Evolutionary conservation across 2,329 filamentous ascomycete genomes (phyloP), one percentile per base, ranked within the genome.

Genomic region (Pseudogymnoascus sp.): DNA sequence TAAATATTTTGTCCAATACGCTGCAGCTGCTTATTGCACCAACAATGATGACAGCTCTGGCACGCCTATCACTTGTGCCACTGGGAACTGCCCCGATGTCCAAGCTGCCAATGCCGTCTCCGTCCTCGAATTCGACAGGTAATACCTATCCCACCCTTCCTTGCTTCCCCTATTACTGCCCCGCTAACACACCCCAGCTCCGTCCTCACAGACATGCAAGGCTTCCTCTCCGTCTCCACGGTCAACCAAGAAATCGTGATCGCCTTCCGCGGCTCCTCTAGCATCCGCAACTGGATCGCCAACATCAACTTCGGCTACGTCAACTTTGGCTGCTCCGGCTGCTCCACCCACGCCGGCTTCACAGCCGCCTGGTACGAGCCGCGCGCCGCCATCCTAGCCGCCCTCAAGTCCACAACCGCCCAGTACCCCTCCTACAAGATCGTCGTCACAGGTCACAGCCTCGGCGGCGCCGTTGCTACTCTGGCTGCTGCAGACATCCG

Each of bases 371-470:
- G 84, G 82, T 65, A 73, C 9, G 84, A 87, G 64, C 77, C 86
- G 18, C 68, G 76, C 12, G 60, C 62, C 1, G 67, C 69, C 4
- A 77, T 81, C 13, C 66, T 80, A 5, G 65, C 69, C 1, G 78
- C 77, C 60, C 69, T 88, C 21, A 65, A 72, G 4, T n/a, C 63
- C 40, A 48, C 63, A 2, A 27, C 18, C 21, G 52, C 48, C 25
- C 71, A 76, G 29, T 73, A 84, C 73, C 83, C 85, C 0, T 65
- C 64, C 58, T 87, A 80, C 75, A 72, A 72, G 52, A 69, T 88
- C 69, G 71, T 87, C 15, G 72, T 80, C n/a, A 85, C 85, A 0
- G 88, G 87, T 36, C 87, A 90, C 76, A 87, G 84, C 8, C 82
- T 90, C 3, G 87, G 87, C 58, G 87, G 78, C 27, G 86, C 86